Base-by-base conservation (phyloP, 2,329 filamentous ascomycete species). In the Penicillium janthinellum region DNA sequence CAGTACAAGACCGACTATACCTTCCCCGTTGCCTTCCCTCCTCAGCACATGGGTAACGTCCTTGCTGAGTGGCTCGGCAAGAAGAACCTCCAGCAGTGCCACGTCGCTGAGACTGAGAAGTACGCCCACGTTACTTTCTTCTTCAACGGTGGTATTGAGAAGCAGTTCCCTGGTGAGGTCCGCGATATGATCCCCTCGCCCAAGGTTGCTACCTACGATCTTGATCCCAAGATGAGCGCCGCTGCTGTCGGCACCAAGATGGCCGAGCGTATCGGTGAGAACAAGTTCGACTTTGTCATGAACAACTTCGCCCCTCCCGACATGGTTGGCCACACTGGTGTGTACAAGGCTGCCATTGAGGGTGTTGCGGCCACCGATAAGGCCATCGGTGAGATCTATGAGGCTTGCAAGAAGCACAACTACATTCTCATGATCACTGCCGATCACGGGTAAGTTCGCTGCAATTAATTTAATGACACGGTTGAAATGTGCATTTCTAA, bases 121-220 rank as follows among this genome's bases (percentile, higher is more conserved):
- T 99, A 99, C 78, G 95, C 95, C 38, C 95, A 99, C 82, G 95
- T 99, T 65, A 98, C 95, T 58, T 98, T 98, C 86, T 98, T 98
- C 86, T 98, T 98, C 88, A 99, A 99, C 81, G 95, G 95, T 59
- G 95, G 95, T 74, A 91, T 96, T 55, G 95, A 99, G 83, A 96
- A 97, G 83, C 90, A 91, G 64, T 99, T 97, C 80, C 88, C 90
- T 56, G 89, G 92, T 50, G 95, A 99, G 81, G 88, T 89, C 64
- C 91, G 95, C 67, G 95, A 99, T 72, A 90, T 96, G 83, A 93
- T 99, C 48, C 88, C 92, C 52, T 96, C 92, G 51, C 96, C 96
- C 78, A 94, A 90, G 84, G 95, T 99, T 38, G 85, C 95, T 25
- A 99, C 95, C 35, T 99, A 99, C 79, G 95, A 99, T 78, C 84